Base-by-base conservation (phyloP, 2,329 filamentous ascomycete species). In the Cladophialophora immunda region DNA sequence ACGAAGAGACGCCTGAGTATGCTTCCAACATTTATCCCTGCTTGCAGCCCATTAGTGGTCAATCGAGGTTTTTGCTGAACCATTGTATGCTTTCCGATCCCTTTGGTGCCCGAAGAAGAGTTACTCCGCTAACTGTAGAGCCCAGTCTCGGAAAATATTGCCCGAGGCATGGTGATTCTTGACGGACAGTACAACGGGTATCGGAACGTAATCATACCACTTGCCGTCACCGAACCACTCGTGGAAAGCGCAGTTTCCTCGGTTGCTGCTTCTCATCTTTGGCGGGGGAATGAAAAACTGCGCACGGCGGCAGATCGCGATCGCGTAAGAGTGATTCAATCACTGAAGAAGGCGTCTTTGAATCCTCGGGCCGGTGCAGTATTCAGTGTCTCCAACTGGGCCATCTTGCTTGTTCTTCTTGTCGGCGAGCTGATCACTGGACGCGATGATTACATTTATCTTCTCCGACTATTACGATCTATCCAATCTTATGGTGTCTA, bases 161-260 rank as follows among this genome's bases (percentile, higher is more conserved):
- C 38, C 34, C 29, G 41, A 9, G 50, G 22, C 22, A 34, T 56
- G 30, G 64, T 50, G 30, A 41, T 32, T 3, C n/a, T 58, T 15
- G 64, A 58, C 34, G 59, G 38, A 15, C 36, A 34, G 19, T 30
- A 41, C 27, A 63, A 66, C 32, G 52, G 54, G 11, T 58, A 32
- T 22, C 64, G 50, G 5, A 41, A 66, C 13, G 47, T 61, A 6
- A 55, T 58, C 32, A 32, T 65, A 2, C 66, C 66, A 74, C 4
- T 82, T 53, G 2, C 83, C 66, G 15, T 25, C 25, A 29, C 55
- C n/a, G 38, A 64, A 22, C 15, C 22, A 34, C 6, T 50, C 17
- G 25, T 60, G 15, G 9, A 38, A 30, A 25, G 30, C 5, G 57
- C 57, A 19, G 57, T 60, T 2, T 17, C 38, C 22, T 38, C 34